Base-by-base conservation (phyloP, 192 early-diverging fungal genomes). In the Dissophora globulifera region DNA sequence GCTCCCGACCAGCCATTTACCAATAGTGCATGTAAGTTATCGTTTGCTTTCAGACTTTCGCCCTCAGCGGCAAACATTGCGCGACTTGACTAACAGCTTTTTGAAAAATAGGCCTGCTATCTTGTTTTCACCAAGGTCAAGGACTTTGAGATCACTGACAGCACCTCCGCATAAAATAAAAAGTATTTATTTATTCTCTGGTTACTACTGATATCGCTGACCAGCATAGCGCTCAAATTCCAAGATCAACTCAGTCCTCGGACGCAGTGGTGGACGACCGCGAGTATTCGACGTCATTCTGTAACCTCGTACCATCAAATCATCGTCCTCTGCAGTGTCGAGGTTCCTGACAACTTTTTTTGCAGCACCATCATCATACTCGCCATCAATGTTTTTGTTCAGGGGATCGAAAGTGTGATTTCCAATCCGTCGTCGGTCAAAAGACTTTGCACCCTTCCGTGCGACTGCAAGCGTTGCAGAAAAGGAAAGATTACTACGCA, bases 1-100 rank as follows among this genome's bases (percentile, higher is more conserved):
- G 26, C 25, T 62, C 0, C 62, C 50, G 10, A 51, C 45, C 25
- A 64, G 65, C n/a, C 81, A 88, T 58, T 52, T 88, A 26, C 75
- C 87, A 12, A 88, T 88, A 53, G 83, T 88, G 11, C 87, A 88
- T 72, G 87, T 88, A 69, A 78, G 81, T n/a, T n/a, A n/a, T n/a
- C n/a, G n/a, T n/a, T n/a, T n/a, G n/a, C n/a, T n/a, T n/a, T n/a
- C n/a, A n/a, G n/a, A n/a, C n/a, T n/a, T n/a, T n/a, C n/a, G n/a
- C n/a, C n/a, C n/a, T n/a, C n/a, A n/a, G n/a, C n/a, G n/a, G n/a
- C n/a, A n/a, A n/a, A n/a, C n/a, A n/a, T n/a, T n/a, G n/a, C n/a
- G n/a, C n/a, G n/a, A n/a, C n/a, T n/a, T n/a, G n/a, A n/a, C n/a
- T 43, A 20, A 27, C 19, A 11, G 48, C n/a, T 59, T 30, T 26